These are phyloP conservation scores for Coemansia sp. DNA, from an alignment of 371 early-diverging fungal genomes.

Conservation along the genomic window DNA sequence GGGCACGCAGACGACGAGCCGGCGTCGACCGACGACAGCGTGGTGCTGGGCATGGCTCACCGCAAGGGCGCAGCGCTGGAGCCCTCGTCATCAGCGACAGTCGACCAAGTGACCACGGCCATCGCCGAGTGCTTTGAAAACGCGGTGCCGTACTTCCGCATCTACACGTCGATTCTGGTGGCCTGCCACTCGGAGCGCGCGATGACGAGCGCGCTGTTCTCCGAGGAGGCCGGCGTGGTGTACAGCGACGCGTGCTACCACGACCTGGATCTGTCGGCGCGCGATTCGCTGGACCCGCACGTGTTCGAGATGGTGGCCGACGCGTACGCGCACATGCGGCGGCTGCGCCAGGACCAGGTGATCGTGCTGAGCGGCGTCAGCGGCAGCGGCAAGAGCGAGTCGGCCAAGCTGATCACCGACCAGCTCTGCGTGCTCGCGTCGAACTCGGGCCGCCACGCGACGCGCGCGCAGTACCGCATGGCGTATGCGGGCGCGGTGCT, in stretches of 20 bases:
- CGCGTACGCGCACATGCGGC: conserved; percentile 77
- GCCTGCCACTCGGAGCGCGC: conserved; percentile 42
- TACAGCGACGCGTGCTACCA: conserved; percentile 50
- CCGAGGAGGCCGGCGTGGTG: conserved; percentile 33
- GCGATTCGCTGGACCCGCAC: conserved; percentile 46
- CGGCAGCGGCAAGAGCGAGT: conserved; percentile 81
- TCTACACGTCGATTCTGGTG: conserved; percentile 49
- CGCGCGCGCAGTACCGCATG: conserved; percentile 76
- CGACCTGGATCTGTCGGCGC: conserved; percentile 34
- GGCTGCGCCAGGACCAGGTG: conserved; percentile 79
- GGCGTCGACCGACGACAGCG: conserved; percentile 3
- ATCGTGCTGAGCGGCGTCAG: conserved; percentile 79
- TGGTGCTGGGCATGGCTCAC: conserved; percentile 12
- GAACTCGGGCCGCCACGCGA: conserved; percentile 63
- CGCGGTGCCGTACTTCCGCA: conserved; percentile 44
- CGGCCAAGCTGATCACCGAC: conserved; percentile 62
- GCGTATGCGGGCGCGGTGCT: conserved; percentile 70
- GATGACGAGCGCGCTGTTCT: conserved; percentile 29
- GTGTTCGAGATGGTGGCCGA: conserved; percentile 50
- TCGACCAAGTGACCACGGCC: conserved; percentile 28
- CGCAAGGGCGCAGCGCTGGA: neutral
- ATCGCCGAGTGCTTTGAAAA: conserved; percentile 20
- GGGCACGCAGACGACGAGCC: neutral
- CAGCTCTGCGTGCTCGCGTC: conserved; percentile 74
- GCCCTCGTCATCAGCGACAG: conserved; percentile 6